Evolutionary conservation across 768 basidiomycete species (phyloP).

Genomic region (Pleurotus giganteus): DNA sequence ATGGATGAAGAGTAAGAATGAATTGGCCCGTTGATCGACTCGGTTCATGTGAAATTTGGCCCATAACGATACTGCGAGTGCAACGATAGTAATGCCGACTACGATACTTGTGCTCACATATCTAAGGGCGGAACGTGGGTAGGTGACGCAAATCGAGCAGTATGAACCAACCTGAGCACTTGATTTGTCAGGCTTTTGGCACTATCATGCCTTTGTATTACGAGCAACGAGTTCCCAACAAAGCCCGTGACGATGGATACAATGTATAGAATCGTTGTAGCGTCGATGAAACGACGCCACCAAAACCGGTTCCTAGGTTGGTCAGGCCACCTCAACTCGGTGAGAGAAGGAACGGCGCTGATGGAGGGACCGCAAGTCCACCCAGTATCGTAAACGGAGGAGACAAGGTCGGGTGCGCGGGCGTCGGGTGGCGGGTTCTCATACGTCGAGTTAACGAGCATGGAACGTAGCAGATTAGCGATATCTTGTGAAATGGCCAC

Average conservation of each 20-base stretch:
- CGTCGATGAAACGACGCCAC: slow-evolving; percentile 27
- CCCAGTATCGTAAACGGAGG: slow-evolving; percentile 1
- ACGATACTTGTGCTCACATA: slow-evolving; percentile 28
- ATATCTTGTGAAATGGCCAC: slow-evolving; percentile 20
- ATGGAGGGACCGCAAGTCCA: slow-evolving; percentile 5
- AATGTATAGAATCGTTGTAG: slow-evolving; percentile 18
- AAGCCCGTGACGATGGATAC: slow-evolving; percentile 21
- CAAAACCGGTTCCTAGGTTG: slow-evolving; percentile 25
- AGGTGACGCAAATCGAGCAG: not conserved
- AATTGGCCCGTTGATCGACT: slow-evolving; percentile 18
- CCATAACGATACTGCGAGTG: slow-evolving; percentile 17
- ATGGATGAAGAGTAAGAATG: slow-evolving; percentile 17
- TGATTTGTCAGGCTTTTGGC: slow-evolving; percentile 16
- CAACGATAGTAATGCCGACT: slow-evolving; percentile 18
- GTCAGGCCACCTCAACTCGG: slow-evolving; percentile 14
- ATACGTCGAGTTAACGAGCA: slow-evolving; percentile 28
- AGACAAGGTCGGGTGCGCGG: slow-evolving; percentile 10
- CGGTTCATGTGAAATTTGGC: slow-evolving; percentile 19
- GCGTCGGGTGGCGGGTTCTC: not conserved
- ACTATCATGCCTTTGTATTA: slow-evolving; percentile 15
- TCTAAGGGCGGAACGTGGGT: slow-evolving; percentile 13
- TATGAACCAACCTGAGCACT: slow-evolving; percentile 16
- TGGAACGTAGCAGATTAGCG: slow-evolving; percentile 17
- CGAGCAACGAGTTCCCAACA: slow-evolving; percentile 20
- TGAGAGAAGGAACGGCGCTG: slow-evolving; percentile 10